Percentiles rank a stretch among this genome's conserved stretches.
phyloP scores from a whole-genome alignment of 371 early-diverging fungal genomes.

The Mortierella sp. region DNA sequence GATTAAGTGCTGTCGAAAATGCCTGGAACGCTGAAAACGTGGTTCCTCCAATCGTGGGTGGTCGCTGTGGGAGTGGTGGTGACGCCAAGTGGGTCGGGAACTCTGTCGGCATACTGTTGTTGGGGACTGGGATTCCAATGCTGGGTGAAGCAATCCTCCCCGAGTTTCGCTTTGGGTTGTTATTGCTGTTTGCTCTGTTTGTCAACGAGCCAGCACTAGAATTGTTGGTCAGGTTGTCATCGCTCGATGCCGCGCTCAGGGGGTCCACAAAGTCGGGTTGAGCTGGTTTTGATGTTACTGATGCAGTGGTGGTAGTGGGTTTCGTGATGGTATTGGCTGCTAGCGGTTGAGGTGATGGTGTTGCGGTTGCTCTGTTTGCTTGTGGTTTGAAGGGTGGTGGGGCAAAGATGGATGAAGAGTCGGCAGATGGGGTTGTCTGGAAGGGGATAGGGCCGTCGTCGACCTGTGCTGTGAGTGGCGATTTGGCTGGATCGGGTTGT shows the following conservation, averaged over 20 bases:
- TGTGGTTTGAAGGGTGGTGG: slow-evolving; percentile 28
- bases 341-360: background rate
- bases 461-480: slow-evolving; percentile 19
- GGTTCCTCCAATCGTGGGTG: slow-evolving; percentile 25
- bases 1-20: slow-evolving; percentile 30
- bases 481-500: background rate
- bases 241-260: slow-evolving; percentile 19
- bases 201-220: background rate
- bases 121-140: slow-evolving; percentile 18
- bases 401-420: slow-evolving; percentile 30
- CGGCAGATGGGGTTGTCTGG: slow-evolving; percentile 17
- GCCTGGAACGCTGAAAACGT: slow-evolving; percentile 42
- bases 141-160: slow-evolving; percentile 15
- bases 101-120: slow-evolving; percentile 48
- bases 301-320: background rate
- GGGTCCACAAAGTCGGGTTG: slow-evolving; percentile 35
- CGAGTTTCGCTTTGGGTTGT: slow-evolving; percentile 1
- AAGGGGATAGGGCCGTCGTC: slow-evolving; percentile 58
- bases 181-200: background rate
- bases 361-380: background rate
- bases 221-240: background rate
- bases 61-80: slow-evolving; percentile 45
- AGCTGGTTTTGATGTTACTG: background rate
- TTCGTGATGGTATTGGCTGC: background rate
- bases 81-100: slow-evolving; percentile 54